A percentile compares a stretch with the other conserved stretches of the same genome.
Evolutionary conservation across 305 asterid species (phyloP).

Genomic region (Vinca major): DNA sequence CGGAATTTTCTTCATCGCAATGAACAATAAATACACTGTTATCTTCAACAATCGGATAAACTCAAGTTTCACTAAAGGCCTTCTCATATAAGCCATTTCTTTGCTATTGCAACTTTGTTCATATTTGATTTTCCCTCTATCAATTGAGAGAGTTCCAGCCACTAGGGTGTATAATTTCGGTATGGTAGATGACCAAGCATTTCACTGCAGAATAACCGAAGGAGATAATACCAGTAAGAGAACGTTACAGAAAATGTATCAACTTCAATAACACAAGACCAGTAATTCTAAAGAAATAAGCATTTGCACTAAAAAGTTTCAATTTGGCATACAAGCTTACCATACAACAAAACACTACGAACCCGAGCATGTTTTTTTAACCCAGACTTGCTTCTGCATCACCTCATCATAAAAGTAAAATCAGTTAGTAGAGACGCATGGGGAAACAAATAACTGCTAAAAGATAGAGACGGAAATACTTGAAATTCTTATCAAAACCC

Average conservation of each 20-base stretch:
- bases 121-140: conserved; percentile 15
- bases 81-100: conserved; percentile 13
- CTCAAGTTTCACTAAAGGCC: conserved; percentile 19
- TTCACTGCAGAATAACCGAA: conserved; percentile 39
- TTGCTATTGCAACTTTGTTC: conserved; percentile 18
- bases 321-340: conserved; percentile 11
- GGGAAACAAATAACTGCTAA: neutral
- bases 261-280: neutral
- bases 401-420: conserved; percentile 12
- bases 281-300: neutral
- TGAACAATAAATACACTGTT: conserved; percentile 33
- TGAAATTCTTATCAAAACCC: neutral
- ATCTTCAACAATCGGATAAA: conserved; percentile 34
- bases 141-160: conserved; percentile 17
- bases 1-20: conserved; percentile 23
- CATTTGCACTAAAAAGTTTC: neutral
- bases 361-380: conserved; percentile 36
- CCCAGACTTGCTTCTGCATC: conserved; percentile 41
- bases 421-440: conserved; percentile 1
- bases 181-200: conserved; percentile 37
- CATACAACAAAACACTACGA: conserved; percentile 21
- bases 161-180: conserved; percentile 29
- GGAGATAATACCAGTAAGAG: conserved; percentile 1
- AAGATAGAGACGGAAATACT: neutral
- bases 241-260: neutral